Evolutionary conservation across 1,284 basidiomycete species (phyloP), one percentile per base, ranked within the genome.

Genomic region (Papiliotrema laurentii): DNA sequence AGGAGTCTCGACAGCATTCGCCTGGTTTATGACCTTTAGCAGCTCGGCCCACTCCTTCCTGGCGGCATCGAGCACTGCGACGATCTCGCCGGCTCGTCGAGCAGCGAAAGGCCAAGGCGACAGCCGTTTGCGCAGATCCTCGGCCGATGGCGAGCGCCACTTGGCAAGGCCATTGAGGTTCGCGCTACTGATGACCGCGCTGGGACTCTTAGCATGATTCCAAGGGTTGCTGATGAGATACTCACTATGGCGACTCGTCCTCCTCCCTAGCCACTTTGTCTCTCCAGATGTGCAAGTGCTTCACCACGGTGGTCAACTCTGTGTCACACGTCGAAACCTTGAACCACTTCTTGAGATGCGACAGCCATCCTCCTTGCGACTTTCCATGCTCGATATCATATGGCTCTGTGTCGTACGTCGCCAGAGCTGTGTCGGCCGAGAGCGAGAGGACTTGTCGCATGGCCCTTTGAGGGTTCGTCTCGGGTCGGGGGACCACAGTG

Each of bases 221-320:
- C n/a, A n/a, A n/a, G n/a, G n/a, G n/a, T n/a, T n/a, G n/a, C n/a
- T n/a, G n/a, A n/a, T n/a, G n/a, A n/a, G n/a, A n/a, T n/a, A 75
- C 81, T 53, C 68, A 91, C 83, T 84, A 76, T 4, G 82, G 81
- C 64, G 87, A 87, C 71, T 97, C 94, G 68, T 97, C 94, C 56
- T 91, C 85, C 51, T 85, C 82, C 44, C 91, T 78, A 0, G 91
- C 89, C 1, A 86, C 74, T 3, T 68, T 64, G 66, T 97, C 93
- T 55, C 94, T 79, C 94, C 94, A 97, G 26, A 74, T 76, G 72
- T 96, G 90, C 18, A 96, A 75, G 0, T 78, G 77, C 50, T 78
- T 80, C 69, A 88, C 89, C n/a, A 91, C 81, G 25, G 19, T 18
- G n/a, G 16, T 27, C 7, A 36, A 78, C 79, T 38, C 76, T 72